Conservation (phyloP, 2,329 filamentous ascomycete species). For the Tolypocladium endophyticum region DNA sequence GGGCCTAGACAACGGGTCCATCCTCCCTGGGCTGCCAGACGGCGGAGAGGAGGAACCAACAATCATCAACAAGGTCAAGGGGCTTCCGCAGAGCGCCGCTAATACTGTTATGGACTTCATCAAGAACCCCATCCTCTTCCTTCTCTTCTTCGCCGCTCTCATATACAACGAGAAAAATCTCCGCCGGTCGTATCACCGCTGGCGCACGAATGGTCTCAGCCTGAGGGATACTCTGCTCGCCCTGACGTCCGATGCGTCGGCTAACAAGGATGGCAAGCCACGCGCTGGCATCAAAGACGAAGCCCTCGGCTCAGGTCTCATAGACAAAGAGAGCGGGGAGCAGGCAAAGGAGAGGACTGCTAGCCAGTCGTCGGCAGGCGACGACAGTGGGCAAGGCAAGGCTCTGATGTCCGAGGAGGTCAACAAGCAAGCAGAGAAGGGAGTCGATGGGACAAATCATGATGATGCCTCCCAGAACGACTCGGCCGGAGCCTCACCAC, state of each 20-base stretch:
- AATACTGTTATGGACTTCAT: slow-evolving; percentile 44
- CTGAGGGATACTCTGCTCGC: slow-evolving; percentile 13
- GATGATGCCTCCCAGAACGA: neutral
- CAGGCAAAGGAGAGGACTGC: neutral
- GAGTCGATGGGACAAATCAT: neutral
- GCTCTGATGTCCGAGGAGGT: neutral
- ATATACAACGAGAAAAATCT: slow-evolving; percentile 36
- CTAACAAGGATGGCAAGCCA: neutral
- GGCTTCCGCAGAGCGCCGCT: slow-evolving; percentile 37
- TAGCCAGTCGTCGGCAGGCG: neutral
- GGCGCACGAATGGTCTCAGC: slow-evolving; percentile 17
- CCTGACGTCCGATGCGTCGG: slow-evolving; percentile 4
- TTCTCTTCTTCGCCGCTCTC: slow-evolving; percentile 31
- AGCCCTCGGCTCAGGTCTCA: too few relatives aligned
- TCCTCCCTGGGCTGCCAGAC: slow-evolving; percentile 14
- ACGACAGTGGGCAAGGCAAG: neutral
- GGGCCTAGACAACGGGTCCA: slow-evolving; percentile 22
- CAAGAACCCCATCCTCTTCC: slow-evolving; percentile 41
- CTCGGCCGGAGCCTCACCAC: neutral
- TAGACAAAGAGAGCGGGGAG: neutral
- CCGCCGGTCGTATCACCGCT: slow-evolving; percentile 25
- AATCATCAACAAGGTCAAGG: slow-evolving; percentile 39
- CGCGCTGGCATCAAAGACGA: neutral
- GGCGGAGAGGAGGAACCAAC: slow-evolving; percentile 25
- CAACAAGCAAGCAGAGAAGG: neutral